Evolutionary conservation across 345 rosid genomes (phyloP).

Genomic region (Eucalyptus cloeziana): DNA sequence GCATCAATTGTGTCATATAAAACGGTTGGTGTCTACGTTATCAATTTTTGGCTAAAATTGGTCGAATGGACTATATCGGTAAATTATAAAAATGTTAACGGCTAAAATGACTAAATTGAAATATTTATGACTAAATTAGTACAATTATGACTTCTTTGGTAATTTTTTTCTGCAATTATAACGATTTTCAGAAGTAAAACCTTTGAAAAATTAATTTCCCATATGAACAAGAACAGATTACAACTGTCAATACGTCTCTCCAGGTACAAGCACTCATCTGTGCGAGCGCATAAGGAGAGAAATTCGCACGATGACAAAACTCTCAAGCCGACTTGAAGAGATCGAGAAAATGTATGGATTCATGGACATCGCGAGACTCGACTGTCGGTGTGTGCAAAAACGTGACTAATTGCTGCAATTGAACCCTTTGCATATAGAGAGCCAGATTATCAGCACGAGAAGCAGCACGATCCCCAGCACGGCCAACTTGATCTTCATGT

Average conservation of each 20-base stretch:
- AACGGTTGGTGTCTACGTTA: too few species aligned
- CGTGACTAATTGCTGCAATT: neutral
- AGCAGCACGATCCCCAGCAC: neutral
- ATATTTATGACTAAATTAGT: too few species aligned
- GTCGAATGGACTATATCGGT: fast-evolving
- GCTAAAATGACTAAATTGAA: too few species aligned
- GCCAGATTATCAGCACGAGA: neutral
- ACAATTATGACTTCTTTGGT: too few species aligned
- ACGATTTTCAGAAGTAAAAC: neutral
- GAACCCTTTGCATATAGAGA: slow-evolving; percentile 1
- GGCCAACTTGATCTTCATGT: slow-evolving; percentile 4
- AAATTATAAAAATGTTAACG: too few species aligned
- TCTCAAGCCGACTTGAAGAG: neutral
- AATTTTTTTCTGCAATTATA: neutral
- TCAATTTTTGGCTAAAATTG: too few species aligned
- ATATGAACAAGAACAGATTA: neutral
- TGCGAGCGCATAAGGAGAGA: neutral
- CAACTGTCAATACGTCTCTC: neutral
- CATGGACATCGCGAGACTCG: neutral
- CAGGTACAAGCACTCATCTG: neutral
- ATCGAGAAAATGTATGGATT: neutral
- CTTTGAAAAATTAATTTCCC: neutral
- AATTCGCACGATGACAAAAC: neutral
- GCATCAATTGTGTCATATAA: too few species aligned
- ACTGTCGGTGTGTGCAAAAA: neutral